Conservation (phyloP, 495 filamentous ascomycete genomes). For the Hypoxylon subgilvum region DNA sequence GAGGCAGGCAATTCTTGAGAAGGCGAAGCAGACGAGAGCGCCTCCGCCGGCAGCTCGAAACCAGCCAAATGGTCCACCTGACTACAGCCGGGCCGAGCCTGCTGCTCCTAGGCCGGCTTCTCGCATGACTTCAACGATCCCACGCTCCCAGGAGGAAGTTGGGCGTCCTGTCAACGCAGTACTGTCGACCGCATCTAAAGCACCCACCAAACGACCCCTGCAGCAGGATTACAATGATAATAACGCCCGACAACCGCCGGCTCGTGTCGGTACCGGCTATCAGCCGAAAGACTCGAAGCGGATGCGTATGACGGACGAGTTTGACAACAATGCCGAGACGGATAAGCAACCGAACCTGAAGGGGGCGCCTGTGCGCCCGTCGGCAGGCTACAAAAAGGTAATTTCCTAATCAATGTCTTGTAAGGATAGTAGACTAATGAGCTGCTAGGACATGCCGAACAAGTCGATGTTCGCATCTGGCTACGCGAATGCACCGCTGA, state of each 20-base stretch:
- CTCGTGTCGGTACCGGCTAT: constrained; percentile 52
- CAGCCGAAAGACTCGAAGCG: constrained; percentile 64
- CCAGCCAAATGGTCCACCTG: constrained; percentile 56
- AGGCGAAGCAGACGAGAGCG: constrained; percentile 60
- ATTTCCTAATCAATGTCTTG: constrained; percentile 23
- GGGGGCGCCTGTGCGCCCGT: constrained; percentile 82
- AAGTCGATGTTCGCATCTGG: constrained; percentile 69
- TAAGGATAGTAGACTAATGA: constrained; percentile 9
- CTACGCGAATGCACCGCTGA: constrained; percentile 59
- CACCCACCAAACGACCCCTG: constrained; percentile 54
- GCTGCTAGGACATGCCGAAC: constrained; percentile 59
- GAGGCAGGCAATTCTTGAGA: constrained; percentile 75
- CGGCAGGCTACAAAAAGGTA: constrained; percentile 76
- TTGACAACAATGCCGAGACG: constrained; percentile 53
- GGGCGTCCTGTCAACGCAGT: constrained; percentile 52
- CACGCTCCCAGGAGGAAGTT: constrained; percentile 48
- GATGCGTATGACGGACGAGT: constrained; percentile 62
- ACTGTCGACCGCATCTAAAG: constrained; percentile 51
- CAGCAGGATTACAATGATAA: constrained; percentile 60
- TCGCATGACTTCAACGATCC: constrained; percentile 49
- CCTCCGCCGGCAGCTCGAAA: constrained; percentile 58
- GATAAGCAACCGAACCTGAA: constrained; percentile 63
- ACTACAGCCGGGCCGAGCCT: constrained; percentile 45
- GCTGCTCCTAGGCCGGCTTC: constrained; percentile 48
- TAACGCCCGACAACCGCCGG: constrained; percentile 42